Percentiles rank a stretch among this genome's conserved stretches.
Conservation (phyloP, 1,139 yeast species). For the Candida frijolesensis region DNA sequence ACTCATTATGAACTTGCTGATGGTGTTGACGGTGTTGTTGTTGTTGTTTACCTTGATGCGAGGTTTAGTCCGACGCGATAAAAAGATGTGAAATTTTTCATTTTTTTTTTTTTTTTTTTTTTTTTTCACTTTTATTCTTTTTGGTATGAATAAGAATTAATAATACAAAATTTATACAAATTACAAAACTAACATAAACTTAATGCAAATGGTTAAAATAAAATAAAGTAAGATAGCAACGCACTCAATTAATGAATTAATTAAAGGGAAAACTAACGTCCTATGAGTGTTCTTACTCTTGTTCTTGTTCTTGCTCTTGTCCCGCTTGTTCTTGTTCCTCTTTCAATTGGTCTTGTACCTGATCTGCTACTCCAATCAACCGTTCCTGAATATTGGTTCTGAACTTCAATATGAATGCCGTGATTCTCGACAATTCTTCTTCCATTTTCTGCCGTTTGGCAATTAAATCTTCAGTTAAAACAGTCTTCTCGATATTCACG, state of each 20-base stretch:
- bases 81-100: not conserved
- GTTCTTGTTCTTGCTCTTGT: not conserved
- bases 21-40: too few species aligned
- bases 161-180: conserved; percentile 4
- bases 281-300: not conserved
- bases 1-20: conserved; percentile 25
- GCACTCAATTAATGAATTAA: not conserved
- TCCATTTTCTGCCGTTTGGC: conserved; percentile 52
- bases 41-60: not conserved
- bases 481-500: conserved; percentile 57
- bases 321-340: conserved; percentile 5
- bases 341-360: conserved; percentile 21
- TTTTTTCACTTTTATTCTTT: not conserved
- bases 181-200: too few species aligned
- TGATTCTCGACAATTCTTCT: conserved; percentile 56
- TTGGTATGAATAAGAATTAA: not conserved
- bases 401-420: conserved; percentile 62
- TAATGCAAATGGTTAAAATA: not conserved
- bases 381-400: conserved; percentile 65
- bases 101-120: not conserved
- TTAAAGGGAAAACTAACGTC: not conserved
- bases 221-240: not conserved
- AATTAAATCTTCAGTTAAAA: conserved; percentile 48
- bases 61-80: not conserved
- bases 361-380: conserved; percentile 55